These are phyloP conservation scores for Tolypocladium sp. DNA, from an alignment of 2,329 filamentous ascomycete genomes.

Conservation along the genomic window DNA sequence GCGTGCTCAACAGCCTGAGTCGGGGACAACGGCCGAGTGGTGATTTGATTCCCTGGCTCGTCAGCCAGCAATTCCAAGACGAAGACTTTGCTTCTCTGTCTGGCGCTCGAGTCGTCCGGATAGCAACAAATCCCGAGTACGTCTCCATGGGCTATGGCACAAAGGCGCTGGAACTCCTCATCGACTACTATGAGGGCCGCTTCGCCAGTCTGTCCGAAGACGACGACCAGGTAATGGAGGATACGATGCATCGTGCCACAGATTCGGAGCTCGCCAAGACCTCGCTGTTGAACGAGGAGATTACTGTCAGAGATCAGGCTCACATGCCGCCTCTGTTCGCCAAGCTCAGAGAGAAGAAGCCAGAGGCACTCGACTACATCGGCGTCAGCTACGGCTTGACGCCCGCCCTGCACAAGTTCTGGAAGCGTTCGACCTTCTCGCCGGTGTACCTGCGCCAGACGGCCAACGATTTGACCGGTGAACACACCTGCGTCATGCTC, in stretches of 20 bases:
- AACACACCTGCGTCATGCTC: conserved; percentile 97
- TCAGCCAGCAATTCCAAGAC: conserved; percentile 97
- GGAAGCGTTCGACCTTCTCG: conserved; percentile 79
- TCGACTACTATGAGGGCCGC: conserved; percentile 91
- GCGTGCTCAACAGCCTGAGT: conserved; percentile 81
- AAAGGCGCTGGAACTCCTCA: conserved; percentile 75
- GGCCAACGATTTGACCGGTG: conserved; percentile 89
- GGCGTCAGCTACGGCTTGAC: conserved; percentile 95
- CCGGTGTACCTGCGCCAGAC: conserved; percentile 95
- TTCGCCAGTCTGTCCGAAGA: conserved; percentile 78
- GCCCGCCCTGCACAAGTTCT: conserved; percentile 82
- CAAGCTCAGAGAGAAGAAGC: conserved; percentile 73
- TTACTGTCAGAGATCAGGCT: conserved; percentile 81
- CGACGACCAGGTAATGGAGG: conserved; percentile 40
- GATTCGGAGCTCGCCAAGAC: conserved; percentile 72
- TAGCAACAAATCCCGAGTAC: conserved; percentile 94
- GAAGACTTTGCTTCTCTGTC: conserved; percentile 92
- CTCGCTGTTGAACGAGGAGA: conserved; percentile 74
- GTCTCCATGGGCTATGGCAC: conserved; percentile 88
- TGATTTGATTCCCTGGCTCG: conserved; percentile 93
- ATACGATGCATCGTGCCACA: conserved; percentile 67
- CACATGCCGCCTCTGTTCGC: conserved; percentile 92
- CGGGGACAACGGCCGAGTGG: conserved; percentile 83
- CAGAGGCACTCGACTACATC: conserved; percentile 78
- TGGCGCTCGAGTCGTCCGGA: conserved; percentile 83